phyloP scores from a whole-genome alignment of 345 rosid species.

The Cardiospermum halicacabum region DNA sequence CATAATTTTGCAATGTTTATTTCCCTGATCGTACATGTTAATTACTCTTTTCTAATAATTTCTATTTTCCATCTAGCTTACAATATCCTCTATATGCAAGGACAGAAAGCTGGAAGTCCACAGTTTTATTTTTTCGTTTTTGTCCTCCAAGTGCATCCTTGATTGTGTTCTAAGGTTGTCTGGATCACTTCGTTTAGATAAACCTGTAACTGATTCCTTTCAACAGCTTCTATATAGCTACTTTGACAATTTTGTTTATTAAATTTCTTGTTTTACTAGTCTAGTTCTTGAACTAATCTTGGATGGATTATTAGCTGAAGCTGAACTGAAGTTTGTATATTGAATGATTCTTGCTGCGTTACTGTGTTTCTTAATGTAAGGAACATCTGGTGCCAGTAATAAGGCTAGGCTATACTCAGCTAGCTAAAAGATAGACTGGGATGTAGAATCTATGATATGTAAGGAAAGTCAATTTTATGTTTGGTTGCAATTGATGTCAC shows the following conservation, averaged over 20 bases:
- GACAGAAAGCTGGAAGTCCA: background rate
- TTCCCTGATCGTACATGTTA: background rate
- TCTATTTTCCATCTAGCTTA: background rate
- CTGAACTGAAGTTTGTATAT: background rate
- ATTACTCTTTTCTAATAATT: background rate
- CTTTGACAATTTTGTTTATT: background rate
- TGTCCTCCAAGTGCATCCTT: too few species aligned
- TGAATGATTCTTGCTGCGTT: background rate
- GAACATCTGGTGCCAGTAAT: background rate
- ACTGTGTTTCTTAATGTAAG: background rate
- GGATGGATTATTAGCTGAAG: background rate
- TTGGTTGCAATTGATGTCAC: conserved; percentile 22
- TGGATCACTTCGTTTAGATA: background rate
- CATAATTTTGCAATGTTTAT: background rate
- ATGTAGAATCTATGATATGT: background rate
- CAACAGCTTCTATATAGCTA: background rate
- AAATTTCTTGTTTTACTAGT: background rate
- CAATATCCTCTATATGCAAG: background rate
- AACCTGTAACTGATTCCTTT: background rate
- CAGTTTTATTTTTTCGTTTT: background rate
- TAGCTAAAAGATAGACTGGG: background rate
- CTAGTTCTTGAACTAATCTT: background rate
- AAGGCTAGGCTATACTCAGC: background rate
- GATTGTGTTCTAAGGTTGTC: background rate
- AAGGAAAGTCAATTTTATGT: background rate